Conservation (phyloP, 768 basidiomycete genomes). For the Amanita pseudoporphyria region DNA sequence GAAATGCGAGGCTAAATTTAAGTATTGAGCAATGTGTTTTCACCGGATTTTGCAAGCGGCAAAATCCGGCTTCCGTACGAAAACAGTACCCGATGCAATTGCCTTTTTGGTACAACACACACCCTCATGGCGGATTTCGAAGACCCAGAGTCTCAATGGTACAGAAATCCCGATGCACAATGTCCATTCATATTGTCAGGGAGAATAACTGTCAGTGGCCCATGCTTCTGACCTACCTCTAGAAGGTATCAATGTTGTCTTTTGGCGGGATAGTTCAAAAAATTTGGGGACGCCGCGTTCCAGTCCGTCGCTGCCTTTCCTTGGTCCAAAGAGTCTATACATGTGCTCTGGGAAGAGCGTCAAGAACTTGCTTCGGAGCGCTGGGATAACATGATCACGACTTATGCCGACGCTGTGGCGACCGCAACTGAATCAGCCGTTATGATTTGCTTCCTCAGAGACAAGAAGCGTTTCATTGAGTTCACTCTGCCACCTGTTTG, state of each 20-base stretch:
- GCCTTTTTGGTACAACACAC: conserved; percentile 20
- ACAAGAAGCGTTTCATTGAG: conserved; percentile 22
- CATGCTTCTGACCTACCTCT: neutral
- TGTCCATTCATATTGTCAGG: conserved; percentile 33
- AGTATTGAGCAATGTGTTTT: no score
- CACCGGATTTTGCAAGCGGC: no score
- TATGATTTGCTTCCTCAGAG: conserved; percentile 27
- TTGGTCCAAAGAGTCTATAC: conserved; percentile 29
- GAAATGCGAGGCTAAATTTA: no score
- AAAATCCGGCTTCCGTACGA: conserved; percentile 2
- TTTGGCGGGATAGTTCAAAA: conserved; percentile 17
- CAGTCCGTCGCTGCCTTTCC: conserved; percentile 39
- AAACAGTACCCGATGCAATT: conserved; percentile 10
- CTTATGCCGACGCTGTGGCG: conserved; percentile 43
- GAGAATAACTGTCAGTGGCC: conserved; percentile 35
- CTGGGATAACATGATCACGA: conserved; percentile 38
- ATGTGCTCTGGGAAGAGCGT: conserved; percentile 27
- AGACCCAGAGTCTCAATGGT: conserved; percentile 22
- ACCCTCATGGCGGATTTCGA: neutral
- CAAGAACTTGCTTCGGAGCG: conserved; percentile 15
- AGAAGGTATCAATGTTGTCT: neutral
- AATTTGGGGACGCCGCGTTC: conserved; percentile 22
- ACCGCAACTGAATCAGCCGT: conserved; percentile 30
- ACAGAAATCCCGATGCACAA: conserved; percentile 20
- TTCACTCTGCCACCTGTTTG: conserved; percentile 28